Conservation (phyloP, 495 filamentous ascomycete species). For the Hypoxylon perforatum region DNA sequence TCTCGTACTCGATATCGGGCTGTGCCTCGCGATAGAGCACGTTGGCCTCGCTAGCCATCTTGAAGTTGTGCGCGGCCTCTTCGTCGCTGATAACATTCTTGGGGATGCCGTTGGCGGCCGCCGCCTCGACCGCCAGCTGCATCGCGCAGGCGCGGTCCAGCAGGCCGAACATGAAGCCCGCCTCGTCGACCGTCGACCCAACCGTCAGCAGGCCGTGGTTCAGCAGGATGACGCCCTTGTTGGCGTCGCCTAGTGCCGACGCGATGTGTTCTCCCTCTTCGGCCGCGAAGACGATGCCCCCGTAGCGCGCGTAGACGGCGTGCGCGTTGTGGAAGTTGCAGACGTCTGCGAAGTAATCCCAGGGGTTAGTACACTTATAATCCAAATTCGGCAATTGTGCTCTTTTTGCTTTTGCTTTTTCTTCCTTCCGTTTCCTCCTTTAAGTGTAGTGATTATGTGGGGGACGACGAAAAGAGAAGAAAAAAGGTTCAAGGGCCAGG, state of each 20-base stretch:
- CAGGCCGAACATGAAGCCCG: conserved; percentile 63
- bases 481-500: conserved; percentile 3
- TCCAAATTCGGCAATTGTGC: background rate
- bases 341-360: conserved; percentile 53
- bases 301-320: conserved; percentile 65
- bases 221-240: conserved; percentile 61
- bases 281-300: conserved; percentile 64
- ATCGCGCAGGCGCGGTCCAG: conserved; percentile 63
- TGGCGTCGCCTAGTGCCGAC: conserved; percentile 54
- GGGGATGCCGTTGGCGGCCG: conserved; percentile 49
- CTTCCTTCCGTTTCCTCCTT: background rate
- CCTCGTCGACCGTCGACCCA: conserved; percentile 65
- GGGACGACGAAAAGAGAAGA: too few species aligned
- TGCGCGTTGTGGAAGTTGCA: conserved; percentile 63
- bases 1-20: conserved; percentile 58
- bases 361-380: background rate
- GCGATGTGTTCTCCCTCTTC: conserved; percentile 65
- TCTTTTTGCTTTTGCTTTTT: background rate
- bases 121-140: conserved; percentile 63
- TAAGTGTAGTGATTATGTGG: too few species aligned
- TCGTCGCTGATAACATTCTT: conserved; percentile 61
- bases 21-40: conserved; percentile 58
- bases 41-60: conserved; percentile 61
- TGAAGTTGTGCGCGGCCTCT: conserved; percentile 64
- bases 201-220: conserved; percentile 68